A percentile compares a stretch with the other conserved stretches of the same genome.
Conservation (phyloP, 1,139 yeast species). For the Nadsonia commutata region DNA sequence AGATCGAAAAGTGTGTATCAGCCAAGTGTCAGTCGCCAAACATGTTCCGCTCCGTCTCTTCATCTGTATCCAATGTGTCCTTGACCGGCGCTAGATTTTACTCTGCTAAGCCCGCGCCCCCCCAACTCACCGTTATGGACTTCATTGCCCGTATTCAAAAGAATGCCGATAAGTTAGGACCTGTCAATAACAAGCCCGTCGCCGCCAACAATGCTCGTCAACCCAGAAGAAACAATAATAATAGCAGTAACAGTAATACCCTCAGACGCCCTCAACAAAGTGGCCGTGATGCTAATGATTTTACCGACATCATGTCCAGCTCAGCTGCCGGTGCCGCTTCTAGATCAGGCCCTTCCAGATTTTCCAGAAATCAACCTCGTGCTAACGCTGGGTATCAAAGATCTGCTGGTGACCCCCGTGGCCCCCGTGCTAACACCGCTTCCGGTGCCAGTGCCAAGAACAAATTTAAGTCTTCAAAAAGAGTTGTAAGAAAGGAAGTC, state of each 20-base stretch:
- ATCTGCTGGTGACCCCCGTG: not conserved
- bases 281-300: not conserved
- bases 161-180: not conserved
- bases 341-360: not conserved
- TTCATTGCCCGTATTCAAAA: not conserved
- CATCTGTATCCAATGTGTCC: not conserved
- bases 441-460: not conserved
- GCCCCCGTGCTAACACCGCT: too few species aligned
- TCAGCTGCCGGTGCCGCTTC: not conserved
- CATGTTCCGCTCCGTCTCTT: not conserved
- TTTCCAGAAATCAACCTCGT: not conserved
- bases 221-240: too few species aligned
- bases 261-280: not conserved
- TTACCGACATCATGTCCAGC: not conserved
- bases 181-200: not conserved
- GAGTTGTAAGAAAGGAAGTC: not conserved
- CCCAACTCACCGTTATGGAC: not conserved
- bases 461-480: not conserved
- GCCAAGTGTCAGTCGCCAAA: too few species aligned
- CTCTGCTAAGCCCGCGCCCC: not conserved
- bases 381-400: not conserved
- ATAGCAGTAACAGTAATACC: not conserved
- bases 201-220: too few species aligned
- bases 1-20: too few species aligned
- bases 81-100: not conserved